Evolutionary conservation across 108 stramenopile species (phyloP).

Genomic region (Cyclotella distinguenda): DNA sequence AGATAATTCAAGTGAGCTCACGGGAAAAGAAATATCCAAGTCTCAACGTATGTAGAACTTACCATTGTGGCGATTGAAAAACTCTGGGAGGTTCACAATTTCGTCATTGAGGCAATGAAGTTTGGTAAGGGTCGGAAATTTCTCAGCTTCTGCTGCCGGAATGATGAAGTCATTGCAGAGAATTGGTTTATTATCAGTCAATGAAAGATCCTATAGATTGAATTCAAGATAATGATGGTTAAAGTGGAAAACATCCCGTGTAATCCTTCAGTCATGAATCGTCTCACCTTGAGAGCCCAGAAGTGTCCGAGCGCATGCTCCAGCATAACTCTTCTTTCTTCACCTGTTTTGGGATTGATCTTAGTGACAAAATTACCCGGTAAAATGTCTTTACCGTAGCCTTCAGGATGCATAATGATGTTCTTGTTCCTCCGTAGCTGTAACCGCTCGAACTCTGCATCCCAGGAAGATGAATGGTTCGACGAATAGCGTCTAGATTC

Average conservation of each 20-base stretch:
- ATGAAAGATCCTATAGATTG: constrained; percentile 48
- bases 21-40: background rate
- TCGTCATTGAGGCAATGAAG: constrained; percentile 32
- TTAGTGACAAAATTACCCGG: constrained; percentile 70
- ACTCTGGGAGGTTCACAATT: constrained; percentile 62
- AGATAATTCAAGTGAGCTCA: no score
- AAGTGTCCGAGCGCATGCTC: constrained; percentile 82
- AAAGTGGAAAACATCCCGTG: background rate
- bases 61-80: constrained; percentile 62
- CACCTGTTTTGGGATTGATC: constrained; percentile 52
- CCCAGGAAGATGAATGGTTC: constrained; percentile 16
- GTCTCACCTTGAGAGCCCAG: constrained; percentile 72
- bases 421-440: constrained; percentile 34
- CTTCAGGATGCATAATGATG: constrained; percentile 59
- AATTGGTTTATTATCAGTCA: constrained; percentile 71
- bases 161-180: constrained; percentile 60
- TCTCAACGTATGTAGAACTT: no score
- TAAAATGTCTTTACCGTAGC: constrained; percentile 54
- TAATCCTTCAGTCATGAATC: background rate
- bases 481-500: constrained; percentile 2
- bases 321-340: constrained; percentile 54
- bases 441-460: constrained; percentile 25
- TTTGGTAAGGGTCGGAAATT: constrained; percentile 57
- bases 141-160: constrained; percentile 60
- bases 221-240: background rate